These are phyloP conservation scores for Oryza glaberrima DNA, from an alignment of 176 grass and related monocot species.

Conservation along the genomic window DNA sequence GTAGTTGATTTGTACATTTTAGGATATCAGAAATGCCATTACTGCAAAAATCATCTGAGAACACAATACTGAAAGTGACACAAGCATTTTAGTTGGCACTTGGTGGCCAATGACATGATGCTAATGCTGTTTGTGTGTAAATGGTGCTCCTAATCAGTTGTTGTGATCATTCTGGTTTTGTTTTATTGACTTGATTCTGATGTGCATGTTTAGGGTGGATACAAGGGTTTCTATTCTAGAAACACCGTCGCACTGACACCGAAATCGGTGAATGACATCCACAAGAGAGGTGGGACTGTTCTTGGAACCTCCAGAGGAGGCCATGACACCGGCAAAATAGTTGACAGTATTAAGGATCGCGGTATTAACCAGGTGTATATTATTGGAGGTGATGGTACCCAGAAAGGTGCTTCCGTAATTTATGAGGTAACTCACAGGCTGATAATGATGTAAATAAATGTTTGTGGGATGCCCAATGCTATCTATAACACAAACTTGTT, in stretches of 20 bases:
- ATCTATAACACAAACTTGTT: conserved; percentile 11
- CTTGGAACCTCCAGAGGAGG: conserved; percentile 90
- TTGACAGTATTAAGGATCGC: conserved; percentile 88
- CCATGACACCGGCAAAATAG: conserved; percentile 87
- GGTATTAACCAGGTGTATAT: conserved; percentile 96
- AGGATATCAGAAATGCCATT: not conserved
- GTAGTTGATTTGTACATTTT: not conserved
- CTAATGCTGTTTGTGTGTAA: not conserved
- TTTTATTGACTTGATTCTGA: conserved; percentile 33
- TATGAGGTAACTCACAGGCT: conserved; percentile 63
- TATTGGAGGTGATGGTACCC: conserved; percentile 94
- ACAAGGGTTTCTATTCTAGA: conserved; percentile 89
- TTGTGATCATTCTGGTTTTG: conserved; percentile 15
- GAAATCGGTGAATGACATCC: conserved; percentile 81
- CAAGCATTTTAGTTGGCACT: conserved; percentile 11
- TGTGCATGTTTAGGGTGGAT: conserved; percentile 76
- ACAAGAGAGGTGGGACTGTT: conserved; percentile 94
- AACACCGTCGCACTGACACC: conserved; percentile 79
- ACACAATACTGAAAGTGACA: conserved; percentile 26
- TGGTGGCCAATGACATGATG: not conserved
- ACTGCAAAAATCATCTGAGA: not conserved
- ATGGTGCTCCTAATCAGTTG: not conserved
- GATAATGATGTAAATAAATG: not conserved
- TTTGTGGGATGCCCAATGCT: not conserved
- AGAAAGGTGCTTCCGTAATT: conserved; percentile 85